phyloP scores from a whole-genome alignment of 2,329 filamentous ascomycete genomes.

The Diatrype stigma region DNA sequence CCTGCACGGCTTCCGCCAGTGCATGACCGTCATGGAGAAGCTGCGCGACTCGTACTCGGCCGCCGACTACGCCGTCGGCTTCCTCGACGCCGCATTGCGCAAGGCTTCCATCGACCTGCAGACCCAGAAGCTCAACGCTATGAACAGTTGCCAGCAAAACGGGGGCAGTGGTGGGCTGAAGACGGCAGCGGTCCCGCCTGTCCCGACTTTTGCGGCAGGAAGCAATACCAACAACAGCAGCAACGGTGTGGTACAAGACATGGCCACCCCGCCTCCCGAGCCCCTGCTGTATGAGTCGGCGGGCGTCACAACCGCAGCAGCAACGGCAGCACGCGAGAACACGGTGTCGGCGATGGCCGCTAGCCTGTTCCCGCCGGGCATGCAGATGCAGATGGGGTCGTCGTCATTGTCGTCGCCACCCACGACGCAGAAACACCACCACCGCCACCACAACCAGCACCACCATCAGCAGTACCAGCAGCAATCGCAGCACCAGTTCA shows the following conservation, averaged over 20 bases:
- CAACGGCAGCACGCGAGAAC: slow-evolving; percentile 21
- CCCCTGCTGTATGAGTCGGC: slow-evolving; percentile 38
- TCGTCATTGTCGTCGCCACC: too few relatives aligned
- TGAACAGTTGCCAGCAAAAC: neutral
- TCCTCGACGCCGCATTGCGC: slow-evolving; percentile 85
- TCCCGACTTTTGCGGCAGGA: slow-evolving; percentile 14
- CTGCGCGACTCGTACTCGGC: slow-evolving; percentile 87
- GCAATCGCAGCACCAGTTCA: slow-evolving; percentile 4
- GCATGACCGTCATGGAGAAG: slow-evolving; percentile 86
- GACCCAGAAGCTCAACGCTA: slow-evolving; percentile 9
- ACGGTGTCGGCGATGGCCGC: neutral
- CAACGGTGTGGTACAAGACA: too few relatives aligned
- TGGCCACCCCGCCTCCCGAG: slow-evolving; percentile 51
- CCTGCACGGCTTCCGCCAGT: slow-evolving; percentile 79
- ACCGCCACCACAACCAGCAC: too few relatives aligned
- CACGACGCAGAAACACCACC: too few relatives aligned
- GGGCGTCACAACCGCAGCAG: neutral
- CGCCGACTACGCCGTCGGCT: slow-evolving; percentile 93
- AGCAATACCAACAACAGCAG: too few relatives aligned
- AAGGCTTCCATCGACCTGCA: slow-evolving; percentile 76
- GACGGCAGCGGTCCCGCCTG: slow-evolving; percentile 21
- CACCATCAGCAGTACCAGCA: too few relatives aligned
- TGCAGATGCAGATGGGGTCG: too few relatives aligned
- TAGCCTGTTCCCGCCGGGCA: slow-evolving; percentile 22
- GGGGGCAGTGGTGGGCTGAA: slow-evolving; percentile 7